Conservation (phyloP, 2,329 filamentous ascomycete genomes). For the Xylaria multiplex region DNA sequence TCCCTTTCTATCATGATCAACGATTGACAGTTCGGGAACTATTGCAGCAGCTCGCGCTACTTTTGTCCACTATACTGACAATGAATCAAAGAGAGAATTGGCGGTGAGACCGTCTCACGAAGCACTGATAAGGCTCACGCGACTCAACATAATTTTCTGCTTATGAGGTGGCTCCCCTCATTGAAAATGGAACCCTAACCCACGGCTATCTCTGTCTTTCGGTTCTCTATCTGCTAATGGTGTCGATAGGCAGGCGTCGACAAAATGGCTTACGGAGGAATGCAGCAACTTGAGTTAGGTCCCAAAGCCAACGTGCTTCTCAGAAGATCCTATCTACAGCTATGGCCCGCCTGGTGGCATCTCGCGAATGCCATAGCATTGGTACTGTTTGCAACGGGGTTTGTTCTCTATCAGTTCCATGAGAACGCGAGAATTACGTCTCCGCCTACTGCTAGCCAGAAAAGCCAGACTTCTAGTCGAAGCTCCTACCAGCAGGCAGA, state of each 20-base stretch:
- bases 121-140: neutral
- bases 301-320: neutral
- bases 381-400: neutral
- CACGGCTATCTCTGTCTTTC: neutral
- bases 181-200: neutral
- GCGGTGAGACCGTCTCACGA: constrained; percentile 10
- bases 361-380: neutral
- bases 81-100: neutral
- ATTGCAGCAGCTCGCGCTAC: neutral
- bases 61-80: neutral
- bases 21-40: constrained; percentile 4
- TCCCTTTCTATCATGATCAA: neutral
- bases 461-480: neutral
- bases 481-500: neutral
- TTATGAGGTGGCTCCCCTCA: neutral
- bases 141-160: neutral
- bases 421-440: neutral
- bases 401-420: neutral
- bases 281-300: neutral
- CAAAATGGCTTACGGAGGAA: neutral
- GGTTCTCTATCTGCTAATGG: neutral
- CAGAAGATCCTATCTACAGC: neutral
- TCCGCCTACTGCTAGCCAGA: neutral
- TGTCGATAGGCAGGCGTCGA: neutral
- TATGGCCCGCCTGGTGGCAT: constrained; percentile 5